Conservation (phyloP, 2,329 filamentous ascomycete genomes). For the Clonostachys rhizophaga region DNA sequence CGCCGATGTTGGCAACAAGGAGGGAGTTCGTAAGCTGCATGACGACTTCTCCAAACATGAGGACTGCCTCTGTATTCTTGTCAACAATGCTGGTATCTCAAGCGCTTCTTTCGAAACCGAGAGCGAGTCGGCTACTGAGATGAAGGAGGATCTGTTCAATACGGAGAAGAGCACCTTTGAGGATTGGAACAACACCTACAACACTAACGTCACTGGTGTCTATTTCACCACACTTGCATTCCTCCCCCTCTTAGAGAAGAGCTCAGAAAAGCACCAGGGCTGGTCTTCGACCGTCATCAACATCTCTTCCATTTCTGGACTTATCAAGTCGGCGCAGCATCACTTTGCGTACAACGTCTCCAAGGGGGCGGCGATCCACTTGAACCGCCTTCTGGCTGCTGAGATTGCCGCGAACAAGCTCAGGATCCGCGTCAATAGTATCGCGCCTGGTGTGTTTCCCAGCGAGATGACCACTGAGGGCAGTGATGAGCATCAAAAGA, state of each 20-base stretch:
- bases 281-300: slow-evolving; percentile 61
- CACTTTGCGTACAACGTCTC: slow-evolving; percentile 62
- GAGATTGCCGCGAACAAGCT: slow-evolving; percentile 55
- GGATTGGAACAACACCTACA: slow-evolving; percentile 68
- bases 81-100: slow-evolving; percentile 66
- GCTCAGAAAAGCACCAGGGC: slow-evolving; percentile 30
- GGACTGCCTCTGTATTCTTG: slow-evolving; percentile 55
- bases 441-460: slow-evolving; percentile 67
- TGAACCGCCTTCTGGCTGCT: slow-evolving; percentile 58
- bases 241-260: slow-evolving; percentile 55
- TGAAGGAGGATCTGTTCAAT: slow-evolving; percentile 64
- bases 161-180: slow-evolving; percentile 52
- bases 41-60: slow-evolving; percentile 51
- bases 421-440: slow-evolving; percentile 65
- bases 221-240: slow-evolving; percentile 62
- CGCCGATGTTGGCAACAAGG: slow-evolving; percentile 59
- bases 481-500: slow-evolving; percentile 47
- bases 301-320: slow-evolving; percentile 62
- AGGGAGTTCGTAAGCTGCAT: slow-evolving; percentile 52
- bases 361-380: slow-evolving; percentile 61
- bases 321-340: slow-evolving; percentile 58
- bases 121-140: slow-evolving; percentile 41
- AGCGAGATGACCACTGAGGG: slow-evolving; percentile 65
- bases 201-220: slow-evolving; percentile 69
- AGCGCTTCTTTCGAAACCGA: slow-evolving; percentile 51